These are phyloP conservation scores for Leptosphaerulina australis DNA, from an alignment of 2,329 filamentous ascomycete genomes.

Conservation along the genomic window DNA sequence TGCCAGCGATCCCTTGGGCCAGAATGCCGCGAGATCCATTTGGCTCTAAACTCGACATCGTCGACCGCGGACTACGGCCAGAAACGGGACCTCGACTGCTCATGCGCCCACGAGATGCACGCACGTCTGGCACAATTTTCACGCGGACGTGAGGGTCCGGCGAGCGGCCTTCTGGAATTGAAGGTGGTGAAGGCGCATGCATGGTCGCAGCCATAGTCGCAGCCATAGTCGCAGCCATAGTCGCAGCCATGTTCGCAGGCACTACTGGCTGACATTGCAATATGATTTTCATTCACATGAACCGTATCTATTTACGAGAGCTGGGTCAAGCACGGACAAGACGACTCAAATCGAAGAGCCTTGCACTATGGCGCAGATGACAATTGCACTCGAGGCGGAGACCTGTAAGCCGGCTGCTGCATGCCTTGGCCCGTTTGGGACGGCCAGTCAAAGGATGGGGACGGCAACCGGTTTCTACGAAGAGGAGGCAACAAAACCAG, in stretches of 20 bases:
- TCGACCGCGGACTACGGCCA: slow-evolving; percentile 32
- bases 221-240: too few species aligned
- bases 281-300: slow-evolving; percentile 35
- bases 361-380: slow-evolving; percentile 7
- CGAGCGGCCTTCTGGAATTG: slow-evolving; percentile 3
- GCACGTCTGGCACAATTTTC: slow-evolving; percentile 29
- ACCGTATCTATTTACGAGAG: slow-evolving; percentile 28
- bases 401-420: slow-evolving; percentile 8
- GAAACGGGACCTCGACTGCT: slow-evolving; percentile 28
- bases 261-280: slow-evolving; percentile 22
- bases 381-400: slow-evolving; percentile 12
- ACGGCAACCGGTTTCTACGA: slow-evolving; percentile 25
- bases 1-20: slow-evolving; percentile 13
- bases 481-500: slow-evolving; percentile 20
- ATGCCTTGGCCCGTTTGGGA: slow-evolving; percentile 16
- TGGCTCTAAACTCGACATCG: slow-evolving; percentile 7
- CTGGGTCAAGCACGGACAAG: slow-evolving; percentile 13
- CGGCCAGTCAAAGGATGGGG: slow-evolving; percentile 17
- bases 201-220: too few species aligned
- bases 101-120: slow-evolving; percentile 30
- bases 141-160: slow-evolving; percentile 23
- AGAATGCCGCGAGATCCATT: slow-evolving; percentile 25
- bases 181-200: background rate
- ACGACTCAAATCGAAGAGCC: slow-evolving; percentile 19
- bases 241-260: background rate